Evolutionary conservation across 2,329 filamentous ascomycete species (phyloP).

Genomic region (Fusarium udum): DNA sequence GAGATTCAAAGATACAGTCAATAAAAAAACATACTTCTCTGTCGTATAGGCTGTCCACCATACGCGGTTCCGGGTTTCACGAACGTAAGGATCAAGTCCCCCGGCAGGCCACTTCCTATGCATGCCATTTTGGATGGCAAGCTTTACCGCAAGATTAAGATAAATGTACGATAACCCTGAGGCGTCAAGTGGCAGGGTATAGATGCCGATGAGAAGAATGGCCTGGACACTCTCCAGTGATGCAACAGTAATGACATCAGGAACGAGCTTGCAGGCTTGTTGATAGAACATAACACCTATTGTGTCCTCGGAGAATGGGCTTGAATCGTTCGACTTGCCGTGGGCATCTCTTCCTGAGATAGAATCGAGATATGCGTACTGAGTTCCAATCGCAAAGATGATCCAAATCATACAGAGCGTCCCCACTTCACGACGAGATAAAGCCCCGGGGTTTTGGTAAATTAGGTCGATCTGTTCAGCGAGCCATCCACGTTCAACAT

Average conservation of each 20-base stretch:
- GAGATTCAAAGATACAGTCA: not conserved
- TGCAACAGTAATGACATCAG: constrained; percentile 65
- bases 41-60: constrained; percentile 68
- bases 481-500: constrained; percentile 57
- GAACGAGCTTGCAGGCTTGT: constrained; percentile 62
- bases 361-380: constrained; percentile 60
- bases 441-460: constrained; percentile 51
- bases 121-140: constrained; percentile 70
- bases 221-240: constrained; percentile 68
- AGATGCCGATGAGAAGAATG: constrained; percentile 64
- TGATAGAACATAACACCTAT: constrained; percentile 66
- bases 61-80: constrained; percentile 64
- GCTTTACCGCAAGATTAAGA: constrained; percentile 63
- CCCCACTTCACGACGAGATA: constrained; percentile 54
- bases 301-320: constrained; percentile 58
- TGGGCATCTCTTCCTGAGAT: constrained; percentile 32
- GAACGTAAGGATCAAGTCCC: constrained; percentile 57
- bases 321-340: constrained; percentile 35
- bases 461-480: constrained; percentile 51
- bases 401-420: constrained; percentile 57
- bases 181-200: constrained; percentile 64
- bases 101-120: constrained; percentile 61
- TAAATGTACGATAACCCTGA: constrained; percentile 67
- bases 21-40: constrained; percentile 57
- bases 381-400: constrained; percentile 60